phyloP scores from a whole-genome alignment of 306 rosid species.

The Spatholobus suberectus region DNA sequence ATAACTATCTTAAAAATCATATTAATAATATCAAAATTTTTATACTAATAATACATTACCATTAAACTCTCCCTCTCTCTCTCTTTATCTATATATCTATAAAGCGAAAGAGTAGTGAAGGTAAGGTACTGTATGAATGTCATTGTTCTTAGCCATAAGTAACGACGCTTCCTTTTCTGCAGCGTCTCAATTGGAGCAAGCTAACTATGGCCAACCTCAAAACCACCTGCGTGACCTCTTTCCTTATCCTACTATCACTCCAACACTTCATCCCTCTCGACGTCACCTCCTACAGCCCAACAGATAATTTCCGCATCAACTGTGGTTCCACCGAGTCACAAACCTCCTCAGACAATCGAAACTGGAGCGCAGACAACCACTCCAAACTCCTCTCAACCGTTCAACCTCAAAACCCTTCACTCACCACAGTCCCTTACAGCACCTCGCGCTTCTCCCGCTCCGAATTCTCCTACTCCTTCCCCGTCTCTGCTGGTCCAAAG shows the following conservation, averaged over 20 bases:
- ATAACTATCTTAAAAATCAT: no score
- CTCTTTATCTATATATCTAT: no score
- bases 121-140: neutral
- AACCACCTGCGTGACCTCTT: neutral
- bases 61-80: no score
- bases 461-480: neutral
- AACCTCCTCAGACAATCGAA: neutral
- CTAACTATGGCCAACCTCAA: slow-evolving; percentile 22
- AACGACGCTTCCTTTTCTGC: neutral
- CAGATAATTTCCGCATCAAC: neutral
- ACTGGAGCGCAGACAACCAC: neutral
- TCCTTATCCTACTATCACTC: slow-evolving; percentile 8
- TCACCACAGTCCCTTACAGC: neutral
- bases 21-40: no score
- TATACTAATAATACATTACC: no score
- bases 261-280: slow-evolving; percentile 9
- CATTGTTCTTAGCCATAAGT: neutral
- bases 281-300: neutral
- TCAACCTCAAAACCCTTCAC: neutral
- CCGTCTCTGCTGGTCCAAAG: neutral
- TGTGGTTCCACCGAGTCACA: neutral
- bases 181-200: neutral
- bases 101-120: no score
- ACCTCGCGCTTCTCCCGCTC: neutral
- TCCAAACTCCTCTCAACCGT: no score